These are phyloP conservation scores for Botrytis deweyae DNA, from an alignment of 2,329 filamentous ascomycete species.

Conservation along the genomic window DNA sequence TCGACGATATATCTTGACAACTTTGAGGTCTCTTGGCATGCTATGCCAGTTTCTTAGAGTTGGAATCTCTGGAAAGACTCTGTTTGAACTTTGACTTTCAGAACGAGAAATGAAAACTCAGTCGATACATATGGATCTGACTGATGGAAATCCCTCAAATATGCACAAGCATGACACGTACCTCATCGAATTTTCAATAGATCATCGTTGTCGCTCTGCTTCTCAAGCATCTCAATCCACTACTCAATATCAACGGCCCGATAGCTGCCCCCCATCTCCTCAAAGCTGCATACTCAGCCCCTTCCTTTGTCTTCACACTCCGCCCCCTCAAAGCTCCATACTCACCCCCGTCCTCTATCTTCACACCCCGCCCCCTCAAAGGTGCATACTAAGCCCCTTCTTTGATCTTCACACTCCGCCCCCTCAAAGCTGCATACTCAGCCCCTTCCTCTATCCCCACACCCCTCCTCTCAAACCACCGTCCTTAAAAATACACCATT, in stretches of 20 bases:
- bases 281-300: too few species aligned
- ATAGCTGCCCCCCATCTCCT: background rate
- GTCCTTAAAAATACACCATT: background rate
- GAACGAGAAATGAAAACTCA: background rate
- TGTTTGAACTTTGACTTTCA: background rate
- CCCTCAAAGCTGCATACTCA: too few species aligned
- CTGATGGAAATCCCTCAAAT: background rate
- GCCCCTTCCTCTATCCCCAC: background rate
- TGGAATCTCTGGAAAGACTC: fast-evolving
- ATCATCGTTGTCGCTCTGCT: background rate
- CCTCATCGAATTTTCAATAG: too few species aligned
- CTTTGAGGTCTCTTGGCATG: background rate
- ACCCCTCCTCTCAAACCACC: background rate
- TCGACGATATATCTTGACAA: background rate
- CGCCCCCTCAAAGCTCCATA: too few species aligned
- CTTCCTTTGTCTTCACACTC: too few species aligned
- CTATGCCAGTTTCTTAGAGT: fast-evolving
- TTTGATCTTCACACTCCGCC: too few species aligned
- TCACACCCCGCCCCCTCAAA: too few species aligned
- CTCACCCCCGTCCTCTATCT: too few species aligned
- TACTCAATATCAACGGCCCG: background rate
- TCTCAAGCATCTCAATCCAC: background rate
- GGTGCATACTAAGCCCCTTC: too few species aligned
- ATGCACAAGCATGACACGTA: background rate
- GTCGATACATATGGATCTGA: background rate